These are phyloP conservation scores for Coniochaeta prunicola DNA, from an alignment of 2,329 filamentous ascomycete species.

Conservation along the genomic window DNA sequence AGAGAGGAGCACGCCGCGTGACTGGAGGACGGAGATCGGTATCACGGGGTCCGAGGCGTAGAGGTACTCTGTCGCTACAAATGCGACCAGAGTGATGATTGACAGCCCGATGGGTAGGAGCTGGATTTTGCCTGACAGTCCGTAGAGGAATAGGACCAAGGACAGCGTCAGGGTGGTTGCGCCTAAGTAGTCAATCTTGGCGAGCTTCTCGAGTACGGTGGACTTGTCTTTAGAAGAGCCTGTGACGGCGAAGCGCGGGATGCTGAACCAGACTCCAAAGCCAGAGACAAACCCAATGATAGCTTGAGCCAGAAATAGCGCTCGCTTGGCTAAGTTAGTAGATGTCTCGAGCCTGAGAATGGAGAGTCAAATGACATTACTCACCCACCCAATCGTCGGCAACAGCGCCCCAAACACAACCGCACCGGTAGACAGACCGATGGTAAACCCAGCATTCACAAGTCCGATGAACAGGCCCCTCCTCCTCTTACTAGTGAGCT, in stretches of 20 bases:
- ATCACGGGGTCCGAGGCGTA: constrained; percentile 65
- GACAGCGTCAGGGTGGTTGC: constrained; percentile 55
- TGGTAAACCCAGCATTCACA: constrained; percentile 53
- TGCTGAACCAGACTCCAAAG: constrained; percentile 53
- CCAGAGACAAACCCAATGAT: constrained; percentile 57
- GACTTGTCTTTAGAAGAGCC: constrained; percentile 27
- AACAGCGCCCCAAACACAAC: constrained; percentile 23
- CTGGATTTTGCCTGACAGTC: constrained; percentile 58
- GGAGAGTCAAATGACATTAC: constrained; percentile 14
- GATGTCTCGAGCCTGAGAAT: not conserved
- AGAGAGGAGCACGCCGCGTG: constrained; percentile 63
- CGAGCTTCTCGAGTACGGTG: constrained; percentile 46
- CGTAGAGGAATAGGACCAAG: constrained; percentile 64
- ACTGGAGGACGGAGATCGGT: constrained; percentile 61
- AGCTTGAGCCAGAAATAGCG: constrained; percentile 66
- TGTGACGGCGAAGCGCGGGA: constrained; percentile 41
- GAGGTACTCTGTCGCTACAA: constrained; percentile 57
- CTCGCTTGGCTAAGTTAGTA: constrained; percentile 39
- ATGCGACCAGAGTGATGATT: constrained; percentile 38
- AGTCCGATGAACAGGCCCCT: constrained; percentile 69
- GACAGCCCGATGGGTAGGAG: constrained; percentile 54
- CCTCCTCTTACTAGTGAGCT: constrained; percentile 58
- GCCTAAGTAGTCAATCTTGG: constrained; percentile 67
- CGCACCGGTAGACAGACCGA: constrained; percentile 22
- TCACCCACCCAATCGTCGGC: constrained; percentile 59